phyloP scores from a whole-genome alignment of 306 rosid genomes.

The Dalbergia cochinchinensis region DNA sequence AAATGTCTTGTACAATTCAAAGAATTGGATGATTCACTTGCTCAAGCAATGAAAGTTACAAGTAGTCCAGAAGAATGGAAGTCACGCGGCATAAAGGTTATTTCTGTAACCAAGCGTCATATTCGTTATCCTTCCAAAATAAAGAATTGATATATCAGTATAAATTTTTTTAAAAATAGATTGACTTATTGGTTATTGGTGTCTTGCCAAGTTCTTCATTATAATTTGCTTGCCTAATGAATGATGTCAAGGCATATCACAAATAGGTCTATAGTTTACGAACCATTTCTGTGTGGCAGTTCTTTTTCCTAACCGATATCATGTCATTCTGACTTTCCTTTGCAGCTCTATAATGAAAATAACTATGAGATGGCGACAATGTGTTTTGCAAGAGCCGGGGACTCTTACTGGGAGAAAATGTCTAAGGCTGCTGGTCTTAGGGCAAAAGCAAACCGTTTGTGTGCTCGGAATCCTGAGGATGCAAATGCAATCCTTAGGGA shows the following conservation, averaged over 20 bases:
- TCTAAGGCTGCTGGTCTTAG: conserved; percentile 76
- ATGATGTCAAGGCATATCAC: conserved; percentile 8
- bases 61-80: conserved; percentile 85
- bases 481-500: conserved; percentile 70
- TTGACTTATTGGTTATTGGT: background rate
- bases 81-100: conserved; percentile 79
- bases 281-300: background rate
- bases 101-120: background rate
- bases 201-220: background rate
- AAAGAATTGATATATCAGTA: background rate
- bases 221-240: background rate
- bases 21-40: conserved; percentile 74
- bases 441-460: conserved; percentile 64
- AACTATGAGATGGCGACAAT: conserved; percentile 79
- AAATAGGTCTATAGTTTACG: background rate
- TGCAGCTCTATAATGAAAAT: conserved; percentile 67
- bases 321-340: background rate
- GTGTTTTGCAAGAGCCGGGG: conserved; percentile 84
- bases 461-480: conserved; percentile 50
- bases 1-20: conserved; percentile 70
- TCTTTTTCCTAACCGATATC: background rate
- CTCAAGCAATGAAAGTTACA: conserved; percentile 78
- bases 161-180: background rate
- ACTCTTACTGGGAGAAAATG: conserved; percentile 75
- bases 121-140: background rate